Base-by-base conservation (phyloP, 2,329 filamentous ascomycete species). In the Pseudogymnoascus sp. region DNA sequence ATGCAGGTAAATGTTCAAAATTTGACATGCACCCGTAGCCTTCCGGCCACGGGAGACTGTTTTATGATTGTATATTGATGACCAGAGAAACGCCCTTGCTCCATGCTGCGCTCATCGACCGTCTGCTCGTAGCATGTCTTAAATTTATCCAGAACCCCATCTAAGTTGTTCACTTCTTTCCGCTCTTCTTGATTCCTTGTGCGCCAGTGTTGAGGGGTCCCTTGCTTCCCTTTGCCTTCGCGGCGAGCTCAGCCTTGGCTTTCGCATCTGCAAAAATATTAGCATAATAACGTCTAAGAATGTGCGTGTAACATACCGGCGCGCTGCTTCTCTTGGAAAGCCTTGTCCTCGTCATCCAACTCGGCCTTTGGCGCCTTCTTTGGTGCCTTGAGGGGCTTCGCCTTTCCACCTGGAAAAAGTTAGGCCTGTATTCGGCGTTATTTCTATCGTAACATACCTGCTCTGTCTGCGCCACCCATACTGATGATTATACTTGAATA, bases 171-270 rank as follows among this genome's bases (percentile, higher is more conserved):
- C 10, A 96, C 87, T 97, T 96, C 89, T 97, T 96, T 77, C 92
- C 92, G 66, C 90, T 94, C 85, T 96, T 97, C 87, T 97, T 97
- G 81, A 97, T 96, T 66, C 91, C 92, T 78, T 95, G 91, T 59
- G 82, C 77, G 35, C 91, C 92, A 33, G 86, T 88, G 79, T 92
- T 92, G 74, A 97, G 75, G 38, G 93, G 92, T 2, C 93, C 93
- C 80, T 95, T 96, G 76, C 90, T 90, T 28, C 69, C 70, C 72
- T 89, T 88, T 53, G 90, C 88, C 79, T 91, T 90, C 65, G 86
- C 82, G n/a, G 88, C 86, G 78, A 95, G 75, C 8, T 92, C 91
- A 79, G 95, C 93, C 77, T 86, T 88, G 53, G 89, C 90, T 82
- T 92, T 91, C 73, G 91, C 89, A 70, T 92, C 91, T 89, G 70